Conservation (phyloP, 1,284 basidiomycete genomes). For the Heimioporus retisporus region DNA sequence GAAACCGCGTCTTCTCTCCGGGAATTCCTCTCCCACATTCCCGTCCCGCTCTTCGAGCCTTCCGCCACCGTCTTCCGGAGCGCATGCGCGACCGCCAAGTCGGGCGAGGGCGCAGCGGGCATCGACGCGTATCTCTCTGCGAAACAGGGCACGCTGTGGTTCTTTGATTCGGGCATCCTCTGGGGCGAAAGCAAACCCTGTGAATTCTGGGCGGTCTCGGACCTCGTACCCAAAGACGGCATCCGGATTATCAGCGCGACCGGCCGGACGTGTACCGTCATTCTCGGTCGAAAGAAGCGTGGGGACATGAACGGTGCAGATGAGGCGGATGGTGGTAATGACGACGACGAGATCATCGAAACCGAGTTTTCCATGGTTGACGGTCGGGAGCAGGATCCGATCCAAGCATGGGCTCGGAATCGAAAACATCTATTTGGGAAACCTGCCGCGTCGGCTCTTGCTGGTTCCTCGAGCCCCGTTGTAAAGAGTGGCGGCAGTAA, state of each 20-base stretch:
- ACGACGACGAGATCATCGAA: conserved; percentile 58
- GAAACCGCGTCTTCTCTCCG: conserved; percentile 60
- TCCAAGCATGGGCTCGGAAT: conserved; percentile 70
- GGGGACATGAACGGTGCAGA: background rate
- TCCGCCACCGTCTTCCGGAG: conserved; percentile 64
- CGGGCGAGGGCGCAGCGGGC: conserved; percentile 60
- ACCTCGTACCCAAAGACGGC: conserved; percentile 64
- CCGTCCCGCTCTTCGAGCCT: conserved; percentile 59
- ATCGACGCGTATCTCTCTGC: conserved; percentile 76
- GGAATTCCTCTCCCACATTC: conserved; percentile 62
- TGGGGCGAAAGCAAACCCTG: conserved; percentile 81
- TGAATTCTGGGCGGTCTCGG: conserved; percentile 77
- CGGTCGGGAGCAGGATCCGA: conserved; percentile 71
- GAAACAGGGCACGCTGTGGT: conserved; percentile 78
- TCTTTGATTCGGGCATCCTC: conserved; percentile 71
- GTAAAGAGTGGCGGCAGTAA: background rate
- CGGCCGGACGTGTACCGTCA: conserved; percentile 73
- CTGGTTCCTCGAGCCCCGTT: background rate
- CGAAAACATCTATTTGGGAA: conserved; percentile 70
- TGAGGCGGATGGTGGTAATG: conserved; percentile 39
- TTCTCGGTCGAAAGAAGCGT: conserved; percentile 56
- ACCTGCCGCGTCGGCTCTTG: background rate
- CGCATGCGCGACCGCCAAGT: conserved; percentile 51
- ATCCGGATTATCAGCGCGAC: conserved; percentile 71
- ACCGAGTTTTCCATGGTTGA: conserved; percentile 79